Evolutionary conservation across 2,329 filamentous ascomycete genomes (phyloP), one percentile per base, ranked within the genome.

Genomic region (Sarocladium brachiariae): DNA sequence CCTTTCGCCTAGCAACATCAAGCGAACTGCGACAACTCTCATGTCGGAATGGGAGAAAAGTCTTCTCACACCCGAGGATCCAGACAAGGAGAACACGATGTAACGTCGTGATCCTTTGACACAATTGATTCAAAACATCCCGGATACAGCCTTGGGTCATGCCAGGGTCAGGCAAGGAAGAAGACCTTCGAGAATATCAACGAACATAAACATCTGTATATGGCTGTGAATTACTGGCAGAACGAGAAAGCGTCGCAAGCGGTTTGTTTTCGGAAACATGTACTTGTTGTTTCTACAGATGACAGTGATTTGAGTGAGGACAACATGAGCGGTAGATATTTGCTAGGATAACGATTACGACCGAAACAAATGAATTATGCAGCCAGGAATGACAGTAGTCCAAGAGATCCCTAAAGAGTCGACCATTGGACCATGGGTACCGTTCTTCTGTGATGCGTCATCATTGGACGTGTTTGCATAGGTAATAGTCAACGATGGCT

Each of bases 11-110:
- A 83, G 82, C 57, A 90, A 89, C 59, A 71, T 96, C 58, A 88
- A 89, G 63, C 80, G 83, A 33, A 92, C 88, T 1, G 88, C 91
- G n/a, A 87, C 84, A 31, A 87, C 86, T 55, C 75, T 96, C 52
- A 89, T 96, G 81, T 86, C 84, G 56, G 90, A 96, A 63, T 95
- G 89, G 88, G 92, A 97, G 70, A 88, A 83, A 65, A 70, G 67
- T 3, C 57, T 70, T 38, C 57, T 59, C 5, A 56, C 64, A 8
- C 64, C 67, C 10, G 56, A 59, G 34, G 35, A 50, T 25, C 57
- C 54, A 18, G 55, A 63, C 55, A 65, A 67, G 55, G 66, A 68
- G 55, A 70, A 68, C 52, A 56, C 51, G 13, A 47, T 47, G 43
- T 47, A 16, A 47, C 3, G 21, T 27, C 21, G 39, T 11, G 23